phyloP scores from a whole-genome alignment of 73 alveolate species.

The Symbiodinium pilosum region DNA sequence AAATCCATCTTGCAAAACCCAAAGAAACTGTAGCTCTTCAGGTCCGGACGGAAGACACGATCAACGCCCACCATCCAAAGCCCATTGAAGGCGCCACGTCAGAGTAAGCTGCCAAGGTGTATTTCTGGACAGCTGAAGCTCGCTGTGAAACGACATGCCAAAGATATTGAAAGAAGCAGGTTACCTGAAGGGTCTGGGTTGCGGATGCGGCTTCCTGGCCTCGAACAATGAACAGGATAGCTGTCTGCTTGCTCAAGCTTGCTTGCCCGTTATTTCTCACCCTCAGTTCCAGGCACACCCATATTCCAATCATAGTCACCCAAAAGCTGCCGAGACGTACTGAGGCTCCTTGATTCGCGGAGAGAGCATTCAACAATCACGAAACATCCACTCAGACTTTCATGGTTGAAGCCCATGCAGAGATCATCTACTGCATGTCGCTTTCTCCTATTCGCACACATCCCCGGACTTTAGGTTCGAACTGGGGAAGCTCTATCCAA shows the following conservation, averaged over 20 bases:
- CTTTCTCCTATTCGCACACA: too few relatives aligned
- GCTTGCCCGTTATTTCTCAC: too few relatives aligned
- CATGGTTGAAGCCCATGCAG: too few relatives aligned
- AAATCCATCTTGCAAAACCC: too few relatives aligned
- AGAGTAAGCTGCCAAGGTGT: constrained; percentile 41
- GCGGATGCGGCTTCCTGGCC: constrained; percentile 92
- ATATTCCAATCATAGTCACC: constrained; percentile 51
- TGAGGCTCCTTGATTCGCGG: constrained; percentile 49
- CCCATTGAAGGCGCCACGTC: constrained; percentile 68
- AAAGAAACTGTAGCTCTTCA: too few relatives aligned
- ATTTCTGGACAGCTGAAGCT: neutral
- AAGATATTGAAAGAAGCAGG: neutral
- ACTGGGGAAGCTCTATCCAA: too few relatives aligned
- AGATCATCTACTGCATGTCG: too few relatives aligned
- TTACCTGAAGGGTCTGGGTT: constrained; percentile 84
- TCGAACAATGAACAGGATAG: neutral
- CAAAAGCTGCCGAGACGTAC: constrained; percentile 70
- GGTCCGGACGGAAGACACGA: constrained; percentile 35
- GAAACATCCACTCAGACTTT: too few relatives aligned
- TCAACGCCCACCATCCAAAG: constrained; percentile 89
- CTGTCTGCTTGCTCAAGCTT: neutral
- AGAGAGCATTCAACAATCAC: too few relatives aligned
- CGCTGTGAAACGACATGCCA: neutral
- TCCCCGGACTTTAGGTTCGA: too few relatives aligned
- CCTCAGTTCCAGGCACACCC: constrained; percentile 11